Conservation (phyloP, 768 basidiomycete genomes). For the Xanthoconium purpureum region DNA sequence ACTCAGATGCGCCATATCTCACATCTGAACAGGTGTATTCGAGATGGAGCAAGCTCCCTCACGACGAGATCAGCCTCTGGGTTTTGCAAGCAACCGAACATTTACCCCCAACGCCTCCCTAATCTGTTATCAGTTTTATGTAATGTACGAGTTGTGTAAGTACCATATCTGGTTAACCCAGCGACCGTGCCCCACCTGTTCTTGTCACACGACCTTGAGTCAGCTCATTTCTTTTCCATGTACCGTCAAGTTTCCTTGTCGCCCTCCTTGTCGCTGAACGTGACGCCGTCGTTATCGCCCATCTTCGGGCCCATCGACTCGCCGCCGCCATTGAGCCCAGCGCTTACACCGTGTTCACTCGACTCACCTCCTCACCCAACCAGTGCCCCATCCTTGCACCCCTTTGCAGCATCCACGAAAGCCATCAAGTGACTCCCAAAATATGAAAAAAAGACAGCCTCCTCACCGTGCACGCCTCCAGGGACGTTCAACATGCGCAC, state of each 20-base stretch:
- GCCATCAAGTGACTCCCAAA: constrained; percentile 40
- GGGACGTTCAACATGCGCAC: constrained; percentile 15
- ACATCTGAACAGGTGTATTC: constrained; percentile 39
- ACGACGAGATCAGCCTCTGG: constrained; percentile 61
- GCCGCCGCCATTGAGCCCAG: constrained; percentile 36
- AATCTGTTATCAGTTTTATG: no score
- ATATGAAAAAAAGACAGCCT: constrained; percentile 40
- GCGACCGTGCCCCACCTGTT: no score
- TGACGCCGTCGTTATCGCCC: constrained; percentile 55
- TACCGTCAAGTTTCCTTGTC: constrained; percentile 6
- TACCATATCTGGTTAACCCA: no score
- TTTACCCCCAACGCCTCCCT: constrained; percentile 27
- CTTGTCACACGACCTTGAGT: constrained; percentile 9
- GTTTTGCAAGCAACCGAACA: constrained; percentile 38
- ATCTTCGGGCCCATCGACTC: constrained; percentile 35
- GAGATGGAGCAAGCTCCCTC: constrained; percentile 54
- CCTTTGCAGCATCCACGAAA: constrained; percentile 59
- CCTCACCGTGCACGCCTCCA: constrained; percentile 22
- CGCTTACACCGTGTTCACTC: constrained; percentile 26
- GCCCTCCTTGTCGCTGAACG: constrained; percentile 18
- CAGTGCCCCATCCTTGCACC: constrained; percentile 34
- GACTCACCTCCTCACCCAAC: constrained; percentile 28
- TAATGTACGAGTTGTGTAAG: no score
- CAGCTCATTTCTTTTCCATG: constrained; percentile 6
- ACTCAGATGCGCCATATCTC: not conserved